These are phyloP conservation scores for Backusella australiensis DNA, from an alignment of 192 early-diverging fungal genomes.

Conservation along the genomic window DNA sequence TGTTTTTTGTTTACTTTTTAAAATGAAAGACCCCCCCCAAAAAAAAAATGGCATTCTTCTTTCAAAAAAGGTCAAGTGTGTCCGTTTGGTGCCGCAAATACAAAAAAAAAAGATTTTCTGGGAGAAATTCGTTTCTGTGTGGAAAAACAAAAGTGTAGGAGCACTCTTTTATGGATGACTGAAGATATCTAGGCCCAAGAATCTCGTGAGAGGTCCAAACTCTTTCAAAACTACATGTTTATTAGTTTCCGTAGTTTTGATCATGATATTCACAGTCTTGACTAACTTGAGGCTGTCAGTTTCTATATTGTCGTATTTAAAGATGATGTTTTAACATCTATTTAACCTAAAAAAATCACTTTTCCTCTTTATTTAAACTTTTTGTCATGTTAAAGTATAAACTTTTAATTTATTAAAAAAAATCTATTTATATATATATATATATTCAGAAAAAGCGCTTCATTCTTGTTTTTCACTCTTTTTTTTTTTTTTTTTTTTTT, in stretches of 20 bases:
- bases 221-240: constrained; percentile 76
- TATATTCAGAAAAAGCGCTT: not conserved
- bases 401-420: not conserved
- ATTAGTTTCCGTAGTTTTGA: constrained; percentile 70
- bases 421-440: too few species aligned
- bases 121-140: too few species aligned
- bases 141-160: too few species aligned
- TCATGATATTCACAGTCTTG: constrained; percentile 17
- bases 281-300: constrained; percentile 35
- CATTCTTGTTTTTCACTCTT: not conserved
- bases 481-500: not conserved
- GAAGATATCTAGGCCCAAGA: constrained; percentile 88
- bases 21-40: not conserved
- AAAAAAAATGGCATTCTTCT: not conserved
- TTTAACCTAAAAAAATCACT: not conserved
- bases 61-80: constrained; percentile 32
- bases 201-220: constrained; percentile 85
- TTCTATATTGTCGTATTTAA: constrained; percentile 49
- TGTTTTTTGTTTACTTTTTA: too few species aligned
- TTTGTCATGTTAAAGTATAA: not conserved
- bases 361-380: not conserved
- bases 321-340: constrained; percentile 37
- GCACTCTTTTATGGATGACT: constrained; percentile 81
- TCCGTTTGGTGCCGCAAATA: too few species aligned
- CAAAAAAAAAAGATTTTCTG: not conserved